Conservation (phyloP, 2,329 filamentous ascomycete genomes). For the Alternaria arbusti region DNA sequence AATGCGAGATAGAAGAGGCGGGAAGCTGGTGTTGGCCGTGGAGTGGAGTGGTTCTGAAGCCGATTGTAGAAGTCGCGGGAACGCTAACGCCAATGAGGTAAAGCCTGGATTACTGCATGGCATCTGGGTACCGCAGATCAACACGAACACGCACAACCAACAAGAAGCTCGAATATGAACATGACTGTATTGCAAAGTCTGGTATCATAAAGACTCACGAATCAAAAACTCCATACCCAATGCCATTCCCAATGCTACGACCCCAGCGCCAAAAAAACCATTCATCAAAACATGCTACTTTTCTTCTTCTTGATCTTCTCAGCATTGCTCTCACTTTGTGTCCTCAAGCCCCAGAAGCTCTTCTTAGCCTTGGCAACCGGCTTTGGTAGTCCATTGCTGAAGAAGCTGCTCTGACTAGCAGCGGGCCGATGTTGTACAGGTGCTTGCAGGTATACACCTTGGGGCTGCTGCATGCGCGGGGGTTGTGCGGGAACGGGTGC, state of each 20-base stretch:
- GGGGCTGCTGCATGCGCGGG: constrained; percentile 12
- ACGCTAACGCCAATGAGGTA: neutral
- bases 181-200: neutral
- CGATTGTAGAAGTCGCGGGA: neutral
- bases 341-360: constrained; percentile 48
- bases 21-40: neutral
- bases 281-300: constrained; percentile 51
- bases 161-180: neutral
- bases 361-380: constrained; percentile 43
- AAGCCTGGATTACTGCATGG: neutral
- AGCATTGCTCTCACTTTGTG: constrained; percentile 36
- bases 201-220: constrained; percentile 4
- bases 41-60: accelerated
- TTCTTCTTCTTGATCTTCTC: constrained; percentile 52
- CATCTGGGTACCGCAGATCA: neutral
- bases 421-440: constrained; percentile 30
- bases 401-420: constrained; percentile 44
- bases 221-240: neutral
- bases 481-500: constrained; percentile 26
- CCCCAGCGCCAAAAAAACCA: constrained; percentile 4
- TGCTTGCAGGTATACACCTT: constrained; percentile 42
- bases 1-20: neutral
- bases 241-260: constrained; percentile 4
- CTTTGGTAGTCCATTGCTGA: constrained; percentile 39
- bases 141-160: neutral